Base-by-base conservation (phyloP, 2,329 filamentous ascomycete genomes). In the Colletotrichum zoysiae region DNA sequence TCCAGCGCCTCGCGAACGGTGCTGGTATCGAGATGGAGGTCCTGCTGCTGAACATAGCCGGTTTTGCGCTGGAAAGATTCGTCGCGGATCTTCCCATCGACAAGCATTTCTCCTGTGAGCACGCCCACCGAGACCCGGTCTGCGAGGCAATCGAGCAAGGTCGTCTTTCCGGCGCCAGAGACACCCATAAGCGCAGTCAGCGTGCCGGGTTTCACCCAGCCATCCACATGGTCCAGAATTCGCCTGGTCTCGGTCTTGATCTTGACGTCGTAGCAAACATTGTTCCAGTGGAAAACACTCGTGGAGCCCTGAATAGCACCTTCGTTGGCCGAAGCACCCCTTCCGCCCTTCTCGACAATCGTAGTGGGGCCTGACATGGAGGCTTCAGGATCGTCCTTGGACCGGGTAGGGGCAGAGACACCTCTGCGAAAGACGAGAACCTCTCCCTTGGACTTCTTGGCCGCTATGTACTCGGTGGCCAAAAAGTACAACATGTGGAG, bases 171-270 rank as follows among this genome's bases (percentile, higher is more conserved):
- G 18, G 73, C 73, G 8, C 73, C 73, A 30, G 73, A 74, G 38
- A 73, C 63, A 35, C 71, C 74, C 90, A 92, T 92, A 1, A 91
- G 83, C 42, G 89, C 90, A 30, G 90, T 92, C 56, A 91, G 80
- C 57, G 89, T 92, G 67, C 90, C 90, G 14, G 90, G 90, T 78
- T 92, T 91, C 73, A 92, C 89, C 88, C 89, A 92, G n/a, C 90
- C 90, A 76, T 91, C 88, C 11, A 92, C 89, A 68, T 92, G 84
- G 71, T 92, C 88, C 50, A 92, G 80, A 76, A 93, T 89, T 35
- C 90, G 86, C 35, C 91, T 86, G 8, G 83, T 79, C 73, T 91
- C 86, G 78, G 92, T 92, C 65, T 74, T 73, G 79, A 93, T 91
- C 74, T 88, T 87, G 78, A 93, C 91, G 75, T 93, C 90, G 76